Conservation (phyloP, 2,329 filamentous ascomycete species). For the Cladosporium sp. region DNA sequence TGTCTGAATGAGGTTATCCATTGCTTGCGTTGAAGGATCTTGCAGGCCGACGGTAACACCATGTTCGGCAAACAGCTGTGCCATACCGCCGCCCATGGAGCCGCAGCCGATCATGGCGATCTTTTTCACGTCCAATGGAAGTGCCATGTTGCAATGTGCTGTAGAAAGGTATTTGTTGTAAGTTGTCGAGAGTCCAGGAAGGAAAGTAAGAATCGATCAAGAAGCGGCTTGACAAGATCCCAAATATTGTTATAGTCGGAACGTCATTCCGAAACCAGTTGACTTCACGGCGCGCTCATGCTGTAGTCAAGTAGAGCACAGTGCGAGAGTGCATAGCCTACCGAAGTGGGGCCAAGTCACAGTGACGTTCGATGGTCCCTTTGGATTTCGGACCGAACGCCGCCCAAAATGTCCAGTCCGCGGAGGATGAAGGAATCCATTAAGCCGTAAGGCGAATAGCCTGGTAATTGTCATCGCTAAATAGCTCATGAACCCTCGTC, state of each 20-base stretch:
- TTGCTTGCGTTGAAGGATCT: slow-evolving; percentile 49
- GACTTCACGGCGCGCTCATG: background rate
- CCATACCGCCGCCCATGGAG: slow-evolving; percentile 58
- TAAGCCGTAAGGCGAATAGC: too few relatives aligned
- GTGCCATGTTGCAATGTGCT: slow-evolving; percentile 2
- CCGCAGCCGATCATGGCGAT: slow-evolving; percentile 56
- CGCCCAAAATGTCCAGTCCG: background rate
- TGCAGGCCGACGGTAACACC: slow-evolving; percentile 52
- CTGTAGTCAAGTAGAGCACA: background rate
- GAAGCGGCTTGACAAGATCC: background rate
- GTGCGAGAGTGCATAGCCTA: too few relatives aligned
- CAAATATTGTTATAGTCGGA: background rate
- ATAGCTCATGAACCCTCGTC: background rate
- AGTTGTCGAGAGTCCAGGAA: background rate
- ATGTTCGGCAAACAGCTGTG: slow-evolving; percentile 55
- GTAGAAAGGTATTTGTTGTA: too few relatives aligned
- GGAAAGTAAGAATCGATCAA: background rate
- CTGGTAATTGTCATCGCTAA: background rate
- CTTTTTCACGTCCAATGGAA: slow-evolving; percentile 29
- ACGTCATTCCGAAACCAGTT: background rate
- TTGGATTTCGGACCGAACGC: slow-evolving; percentile 10
- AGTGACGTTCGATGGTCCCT: background rate
- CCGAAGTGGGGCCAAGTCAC: slow-evolving; percentile 6
- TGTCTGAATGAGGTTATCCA: slow-evolving; percentile 41
- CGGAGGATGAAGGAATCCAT: too few relatives aligned